Percentiles rank a stretch among this genome's conserved stretches.
These are phyloP conservation scores for Claviceps humidiphila DNA, from an alignment of 2,329 filamentous ascomycete species.

Conservation along the genomic window DNA sequence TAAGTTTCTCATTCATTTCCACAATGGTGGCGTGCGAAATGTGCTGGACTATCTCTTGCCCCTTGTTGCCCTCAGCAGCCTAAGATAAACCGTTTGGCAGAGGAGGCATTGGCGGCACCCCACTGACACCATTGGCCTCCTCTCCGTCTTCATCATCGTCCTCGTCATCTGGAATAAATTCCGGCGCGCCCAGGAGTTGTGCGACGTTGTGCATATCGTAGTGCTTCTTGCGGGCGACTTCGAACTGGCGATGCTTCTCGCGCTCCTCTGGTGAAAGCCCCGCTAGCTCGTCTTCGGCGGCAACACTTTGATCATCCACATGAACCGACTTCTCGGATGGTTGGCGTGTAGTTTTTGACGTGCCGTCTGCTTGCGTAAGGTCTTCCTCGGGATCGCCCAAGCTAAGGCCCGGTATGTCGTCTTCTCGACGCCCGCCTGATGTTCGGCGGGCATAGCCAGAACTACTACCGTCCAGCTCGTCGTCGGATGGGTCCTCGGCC, in stretches of 20 bases:
- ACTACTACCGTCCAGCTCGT: constrained; percentile 33
- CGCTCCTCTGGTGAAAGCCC: constrained; percentile 57
- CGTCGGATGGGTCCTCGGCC: constrained; percentile 71
- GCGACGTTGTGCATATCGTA: constrained; percentile 98
- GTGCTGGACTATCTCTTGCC: background rate
- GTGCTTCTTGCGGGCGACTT: constrained; percentile 84
- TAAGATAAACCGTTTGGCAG: constrained; percentile 28
- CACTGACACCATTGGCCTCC: constrained; percentile 13
- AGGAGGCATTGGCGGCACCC: constrained; percentile 28
- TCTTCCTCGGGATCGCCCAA: constrained; percentile 83
- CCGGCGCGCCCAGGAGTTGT: constrained; percentile 65
- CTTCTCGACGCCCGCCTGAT: constrained; percentile 32
- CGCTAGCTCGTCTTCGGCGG: constrained; percentile 39
- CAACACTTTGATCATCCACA: constrained; percentile 51
- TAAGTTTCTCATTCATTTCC: background rate
- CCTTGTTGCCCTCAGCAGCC: background rate
- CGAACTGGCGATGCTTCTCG: constrained; percentile 87
- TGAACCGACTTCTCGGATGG: constrained; percentile 58
- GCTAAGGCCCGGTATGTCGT: constrained; percentile 84
- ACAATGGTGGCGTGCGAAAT: background rate
- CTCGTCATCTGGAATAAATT: constrained; percentile 49
- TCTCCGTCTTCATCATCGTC: constrained; percentile 40
- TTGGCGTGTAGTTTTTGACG: constrained; percentile 22
- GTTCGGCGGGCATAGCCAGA: constrained; percentile 16
- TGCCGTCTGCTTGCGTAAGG: constrained; percentile 32